phyloP scores from a whole-genome alignment of 371 early-diverging fungal species.

The Nematocida major region DNA sequence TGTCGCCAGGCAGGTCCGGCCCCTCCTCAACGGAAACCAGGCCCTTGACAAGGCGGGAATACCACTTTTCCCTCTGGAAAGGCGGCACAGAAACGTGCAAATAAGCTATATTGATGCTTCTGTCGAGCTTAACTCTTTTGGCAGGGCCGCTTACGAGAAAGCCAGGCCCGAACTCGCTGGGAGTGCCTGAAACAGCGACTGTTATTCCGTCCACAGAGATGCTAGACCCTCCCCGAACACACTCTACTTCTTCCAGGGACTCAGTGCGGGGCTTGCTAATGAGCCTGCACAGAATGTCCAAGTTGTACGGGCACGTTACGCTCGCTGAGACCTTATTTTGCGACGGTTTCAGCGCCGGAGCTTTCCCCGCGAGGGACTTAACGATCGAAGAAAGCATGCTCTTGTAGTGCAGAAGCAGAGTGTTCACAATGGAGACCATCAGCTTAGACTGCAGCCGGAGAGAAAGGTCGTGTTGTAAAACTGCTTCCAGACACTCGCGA shows the following conservation, averaged over 20 bases:
- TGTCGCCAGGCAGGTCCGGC: not conserved
- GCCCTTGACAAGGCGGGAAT: not conserved
- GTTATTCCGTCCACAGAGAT: too few species aligned
- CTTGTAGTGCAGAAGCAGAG: slow-evolving; percentile 11
- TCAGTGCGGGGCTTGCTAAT: not conserved
- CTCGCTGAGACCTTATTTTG: not conserved
- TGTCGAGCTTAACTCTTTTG: slow-evolving; percentile 2
- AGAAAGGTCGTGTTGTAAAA: slow-evolving; percentile 1
- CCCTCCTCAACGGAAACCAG: not conserved
- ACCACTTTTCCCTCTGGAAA: not conserved
- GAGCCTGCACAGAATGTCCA: not conserved
- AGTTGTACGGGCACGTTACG: not conserved
- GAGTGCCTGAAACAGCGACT: too few species aligned
- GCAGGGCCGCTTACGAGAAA: not conserved
- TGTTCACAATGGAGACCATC: not conserved
- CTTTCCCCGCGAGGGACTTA: not conserved
- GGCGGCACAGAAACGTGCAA: not conserved
- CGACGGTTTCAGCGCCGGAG: not conserved
- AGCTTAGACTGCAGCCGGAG: slow-evolving; percentile 36
- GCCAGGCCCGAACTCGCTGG: too few species aligned
- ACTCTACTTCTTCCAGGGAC: not conserved
- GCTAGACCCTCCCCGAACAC: not conserved
- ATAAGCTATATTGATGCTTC: not conserved
- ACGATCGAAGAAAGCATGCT: not conserved
- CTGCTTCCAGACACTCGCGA: not conserved